Conservation (phyloP, 768 basidiomycete species). For the Daedaleopsis nitida region DNA sequence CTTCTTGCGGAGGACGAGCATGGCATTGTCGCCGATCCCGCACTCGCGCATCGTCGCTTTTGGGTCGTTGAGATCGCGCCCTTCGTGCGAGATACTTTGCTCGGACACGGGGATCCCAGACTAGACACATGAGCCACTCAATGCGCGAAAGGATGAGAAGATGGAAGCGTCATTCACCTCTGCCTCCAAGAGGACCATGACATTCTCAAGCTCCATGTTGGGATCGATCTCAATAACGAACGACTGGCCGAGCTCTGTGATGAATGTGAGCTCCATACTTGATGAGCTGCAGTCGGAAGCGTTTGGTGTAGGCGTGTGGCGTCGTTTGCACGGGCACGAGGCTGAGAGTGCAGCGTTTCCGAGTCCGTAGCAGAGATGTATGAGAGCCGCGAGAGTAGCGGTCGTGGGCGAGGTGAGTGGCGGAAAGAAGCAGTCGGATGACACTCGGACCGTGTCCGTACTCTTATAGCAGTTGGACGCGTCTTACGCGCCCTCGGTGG, state of each 20-base stretch:
- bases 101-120: constrained; percentile 72
- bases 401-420: constrained; percentile 3
- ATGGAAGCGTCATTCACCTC: constrained; percentile 61
- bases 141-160: background rate
- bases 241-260: constrained; percentile 64
- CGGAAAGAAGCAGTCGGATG: no score
- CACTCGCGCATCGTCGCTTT: constrained; percentile 70
- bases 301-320: background rate
- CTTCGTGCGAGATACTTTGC: constrained; percentile 72
- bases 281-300: background rate
- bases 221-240: constrained; percentile 84
- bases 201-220: constrained; percentile 88
- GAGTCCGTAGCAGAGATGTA: no score
- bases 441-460: no score
- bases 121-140: constrained; percentile 39
- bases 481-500: no score
- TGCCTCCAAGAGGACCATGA: constrained; percentile 92
- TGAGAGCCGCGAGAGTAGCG: no score
- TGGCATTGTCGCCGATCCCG: constrained; percentile 64
- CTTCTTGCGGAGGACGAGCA: constrained; percentile 70
- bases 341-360: no score
- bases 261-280: constrained; percentile 71
- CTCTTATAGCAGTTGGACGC: no score
- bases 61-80: constrained; percentile 62
- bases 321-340: background rate